phyloP scores from a whole-genome alignment of 192 early-diverging fungal species.

The Mortierella hygrophila region DNA sequence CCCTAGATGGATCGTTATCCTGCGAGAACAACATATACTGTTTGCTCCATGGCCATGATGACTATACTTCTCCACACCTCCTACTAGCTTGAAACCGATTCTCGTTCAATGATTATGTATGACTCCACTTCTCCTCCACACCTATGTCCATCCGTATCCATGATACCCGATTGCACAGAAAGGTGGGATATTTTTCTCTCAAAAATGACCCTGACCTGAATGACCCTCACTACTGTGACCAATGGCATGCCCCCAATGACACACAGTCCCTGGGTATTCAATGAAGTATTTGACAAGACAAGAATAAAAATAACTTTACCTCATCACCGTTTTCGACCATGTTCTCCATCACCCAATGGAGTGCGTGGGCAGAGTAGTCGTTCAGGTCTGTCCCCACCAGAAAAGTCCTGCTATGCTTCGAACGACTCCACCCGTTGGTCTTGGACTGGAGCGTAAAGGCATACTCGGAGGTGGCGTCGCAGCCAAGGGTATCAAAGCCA shows the following conservation, averaged over 20 bases:
- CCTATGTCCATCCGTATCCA: not conserved
- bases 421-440: constrained; percentile 42
- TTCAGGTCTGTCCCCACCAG: constrained; percentile 69
- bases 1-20: no score
- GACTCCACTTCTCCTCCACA: not conserved
- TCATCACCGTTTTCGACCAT: constrained; percentile 70
- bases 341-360: constrained; percentile 64
- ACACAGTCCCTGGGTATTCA: not conserved
- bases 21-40: no score
- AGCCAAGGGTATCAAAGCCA: constrained; percentile 49
- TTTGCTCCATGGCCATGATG: no score
- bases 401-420: constrained; percentile 56
- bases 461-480: constrained; percentile 41
- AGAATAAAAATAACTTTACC: constrained; percentile 14
- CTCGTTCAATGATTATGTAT: not conserved
- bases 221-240: not conserved
- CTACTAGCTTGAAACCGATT: no score
- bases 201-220: not conserved
- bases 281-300: not conserved
- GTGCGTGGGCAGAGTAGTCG: constrained; percentile 67
- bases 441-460: constrained; percentile 47
- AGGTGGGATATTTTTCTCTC: not conserved
- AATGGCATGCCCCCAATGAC: not conserved
- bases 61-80: no score
- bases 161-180: not conserved